A percentile compares a stretch with the other conserved stretches of the same genome.
Evolutionary conservation across 257 asterid genomes (phyloP).

Genomic region (Solanum etuberosum): DNA sequence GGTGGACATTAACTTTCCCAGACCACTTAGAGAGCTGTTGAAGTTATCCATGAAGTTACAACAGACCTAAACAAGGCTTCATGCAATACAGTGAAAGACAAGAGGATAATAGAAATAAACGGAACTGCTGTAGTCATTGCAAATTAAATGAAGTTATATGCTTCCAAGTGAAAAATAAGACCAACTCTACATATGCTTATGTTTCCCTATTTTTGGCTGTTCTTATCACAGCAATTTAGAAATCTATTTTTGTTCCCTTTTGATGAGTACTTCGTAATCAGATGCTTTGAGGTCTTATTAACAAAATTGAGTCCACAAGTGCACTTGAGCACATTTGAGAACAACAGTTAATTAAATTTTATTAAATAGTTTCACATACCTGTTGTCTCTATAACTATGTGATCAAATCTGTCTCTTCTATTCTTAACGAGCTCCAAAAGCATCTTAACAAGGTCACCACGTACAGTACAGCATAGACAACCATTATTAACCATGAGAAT

Average conservation of each 20-base stretch:
- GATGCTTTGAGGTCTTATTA: neutral
- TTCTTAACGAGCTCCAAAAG: slow-evolving; percentile 85
- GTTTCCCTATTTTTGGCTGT: neutral
- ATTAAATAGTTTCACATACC: slow-evolving; percentile 27
- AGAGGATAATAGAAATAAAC: neutral
- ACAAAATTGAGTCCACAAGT: neutral
- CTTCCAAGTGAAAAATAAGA: neutral
- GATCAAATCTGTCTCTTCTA: slow-evolving; percentile 72
- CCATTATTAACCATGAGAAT: slow-evolving; percentile 95
- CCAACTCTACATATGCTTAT: neutral
- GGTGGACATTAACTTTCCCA: neutral
- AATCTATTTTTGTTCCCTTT: neutral
- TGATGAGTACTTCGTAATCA: neutral
- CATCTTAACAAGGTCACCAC: slow-evolving; percentile 96
- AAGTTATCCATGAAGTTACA: neutral
- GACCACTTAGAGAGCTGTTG: neutral
- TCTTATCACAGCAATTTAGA: neutral
- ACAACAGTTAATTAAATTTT: neutral
- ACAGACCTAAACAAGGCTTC: neutral
- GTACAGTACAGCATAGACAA: slow-evolving; percentile 89
- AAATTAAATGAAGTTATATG: neutral
- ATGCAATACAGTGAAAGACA: neutral
- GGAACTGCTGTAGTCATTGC: neutral
- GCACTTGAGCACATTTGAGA: neutral
- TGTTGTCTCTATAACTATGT: slow-evolving; percentile 92